phyloP scores from a whole-genome alignment of 2,329 filamentous ascomycete species.

The Ophiosphaerella herpotricha region DNA sequence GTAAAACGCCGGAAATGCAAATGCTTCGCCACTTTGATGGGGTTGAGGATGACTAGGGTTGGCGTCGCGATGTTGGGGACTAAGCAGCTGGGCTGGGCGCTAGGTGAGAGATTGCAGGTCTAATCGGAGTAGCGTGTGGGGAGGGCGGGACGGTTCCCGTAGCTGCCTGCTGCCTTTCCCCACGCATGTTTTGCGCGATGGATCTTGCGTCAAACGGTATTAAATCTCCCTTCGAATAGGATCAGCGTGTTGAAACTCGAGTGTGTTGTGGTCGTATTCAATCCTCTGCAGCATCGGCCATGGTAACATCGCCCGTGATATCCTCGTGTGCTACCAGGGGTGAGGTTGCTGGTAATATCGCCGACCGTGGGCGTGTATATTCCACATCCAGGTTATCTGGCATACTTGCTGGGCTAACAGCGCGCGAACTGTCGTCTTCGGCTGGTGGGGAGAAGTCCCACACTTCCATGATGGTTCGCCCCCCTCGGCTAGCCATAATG shows the following conservation, averaged over 20 bases:
- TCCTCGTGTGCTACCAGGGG: slow-evolving; percentile 26
- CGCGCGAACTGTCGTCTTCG: slow-evolving; percentile 53
- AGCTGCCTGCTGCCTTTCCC: no score
- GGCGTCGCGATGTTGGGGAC: not conserved
- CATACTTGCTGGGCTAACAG: slow-evolving; percentile 50
- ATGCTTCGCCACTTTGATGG: not conserved
- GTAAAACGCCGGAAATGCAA: slow-evolving; percentile 4
- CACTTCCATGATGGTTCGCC: slow-evolving; percentile 96
- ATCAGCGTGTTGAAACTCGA: slow-evolving; percentile 4
- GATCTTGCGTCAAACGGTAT: not conserved
- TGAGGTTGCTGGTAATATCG: slow-evolving; percentile 31
- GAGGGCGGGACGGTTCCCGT: not conserved
- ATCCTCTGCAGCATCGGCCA: slow-evolving; percentile 34
- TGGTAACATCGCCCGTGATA: slow-evolving; percentile 34
- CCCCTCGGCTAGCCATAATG: slow-evolving; percentile 83
- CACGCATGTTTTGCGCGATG: no score
- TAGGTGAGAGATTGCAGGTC: no score
- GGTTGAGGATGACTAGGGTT: not conserved
- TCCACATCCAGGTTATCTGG: slow-evolving; percentile 44
- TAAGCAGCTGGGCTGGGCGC: no score
- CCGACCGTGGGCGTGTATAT: slow-evolving; percentile 39
- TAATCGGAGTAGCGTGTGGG: not conserved
- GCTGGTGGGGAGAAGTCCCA: slow-evolving; percentile 89
- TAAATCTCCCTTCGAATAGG: slow-evolving; percentile 3
- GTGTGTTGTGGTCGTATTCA: slow-evolving; percentile 2